These are phyloP conservation scores for Annona cherimola DNA, from an alignment of 164 flowering plant species.

Conservation along the genomic window DNA sequence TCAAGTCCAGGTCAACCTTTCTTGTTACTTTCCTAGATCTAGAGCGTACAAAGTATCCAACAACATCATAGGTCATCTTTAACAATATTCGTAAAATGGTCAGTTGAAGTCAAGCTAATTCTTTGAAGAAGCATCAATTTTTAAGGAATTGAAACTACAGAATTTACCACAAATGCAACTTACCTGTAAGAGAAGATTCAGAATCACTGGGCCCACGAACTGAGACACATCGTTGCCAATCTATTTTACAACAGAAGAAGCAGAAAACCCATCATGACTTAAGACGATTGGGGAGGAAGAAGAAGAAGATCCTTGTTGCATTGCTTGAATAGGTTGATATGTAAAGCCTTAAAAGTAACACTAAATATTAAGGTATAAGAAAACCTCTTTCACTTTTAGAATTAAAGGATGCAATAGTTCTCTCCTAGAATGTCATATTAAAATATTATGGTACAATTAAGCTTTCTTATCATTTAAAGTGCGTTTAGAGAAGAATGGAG, in stretches of 20 bases:
- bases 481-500: too few relatives aligned
- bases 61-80: too few relatives aligned
- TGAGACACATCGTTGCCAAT: conserved; percentile 73
- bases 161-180: conserved; percentile 16
- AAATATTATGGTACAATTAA: too few relatives aligned
- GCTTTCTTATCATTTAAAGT: too few relatives aligned
- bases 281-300: conserved; percentile 8
- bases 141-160: background rate
- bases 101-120: too few relatives aligned
- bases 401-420: too few relatives aligned
- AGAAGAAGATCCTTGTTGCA: background rate
- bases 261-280: background rate
- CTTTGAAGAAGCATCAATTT: background rate
- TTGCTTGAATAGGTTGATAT: background rate
- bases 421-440: too few relatives aligned
- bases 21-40: too few relatives aligned
- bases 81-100: too few relatives aligned
- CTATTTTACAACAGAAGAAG: conserved; percentile 26
- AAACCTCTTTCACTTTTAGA: background rate
- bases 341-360: background rate
- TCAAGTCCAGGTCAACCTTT: too few relatives aligned
- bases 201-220: conserved; percentile 65
- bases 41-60: too few relatives aligned
- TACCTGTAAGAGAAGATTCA: conserved; percentile 60
- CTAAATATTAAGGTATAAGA: background rate